These are phyloP conservation scores for Cladophialophora chaetospira DNA, from an alignment of 2,329 filamentous ascomycete genomes.

Conservation along the genomic window DNA sequence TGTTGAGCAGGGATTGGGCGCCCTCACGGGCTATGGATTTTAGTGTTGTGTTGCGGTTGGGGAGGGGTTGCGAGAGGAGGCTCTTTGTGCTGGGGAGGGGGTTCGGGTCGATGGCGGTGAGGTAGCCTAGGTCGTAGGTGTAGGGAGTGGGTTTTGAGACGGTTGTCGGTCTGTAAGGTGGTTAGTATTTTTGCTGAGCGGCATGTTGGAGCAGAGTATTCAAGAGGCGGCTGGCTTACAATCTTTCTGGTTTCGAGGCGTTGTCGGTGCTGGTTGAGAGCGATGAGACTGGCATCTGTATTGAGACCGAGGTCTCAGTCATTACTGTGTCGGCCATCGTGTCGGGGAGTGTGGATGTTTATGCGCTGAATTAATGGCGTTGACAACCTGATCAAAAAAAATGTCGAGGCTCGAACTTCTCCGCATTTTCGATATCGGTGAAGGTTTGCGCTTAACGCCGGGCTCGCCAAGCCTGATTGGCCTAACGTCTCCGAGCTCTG, in stretches of 20 bases:
- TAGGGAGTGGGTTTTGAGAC: slow-evolving; percentile 85
- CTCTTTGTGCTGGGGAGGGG: slow-evolving; percentile 63
- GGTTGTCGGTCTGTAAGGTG: slow-evolving; percentile 37
- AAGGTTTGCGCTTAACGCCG: no score
- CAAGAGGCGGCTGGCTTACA: slow-evolving; percentile 38
- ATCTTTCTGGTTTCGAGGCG: slow-evolving; percentile 41
- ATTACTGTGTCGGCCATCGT: slow-evolving; percentile 17
- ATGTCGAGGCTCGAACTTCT: background rate
- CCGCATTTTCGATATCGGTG: no score
- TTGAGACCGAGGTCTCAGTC: slow-evolving; percentile 4
- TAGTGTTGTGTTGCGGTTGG: slow-evolving; percentile 67
- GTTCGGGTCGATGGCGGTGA: slow-evolving; percentile 85
- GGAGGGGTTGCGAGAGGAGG: slow-evolving; percentile 31
- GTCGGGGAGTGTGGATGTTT: background rate
- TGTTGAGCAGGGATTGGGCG: slow-evolving; percentile 89
- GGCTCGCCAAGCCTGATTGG: no score
- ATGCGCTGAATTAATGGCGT: background rate
- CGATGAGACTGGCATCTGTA: background rate
- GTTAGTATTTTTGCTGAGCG: background rate
- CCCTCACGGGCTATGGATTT: slow-evolving; percentile 78
- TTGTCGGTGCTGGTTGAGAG: background rate
- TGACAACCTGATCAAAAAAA: no score
- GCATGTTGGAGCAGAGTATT: slow-evolving; percentile 9
- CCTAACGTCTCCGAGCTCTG: no score
- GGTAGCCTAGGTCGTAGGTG: slow-evolving; percentile 86